Percentiles rank a stretch among this genome's conserved stretches.
Evolutionary conservation across 768 basidiomycete species (phyloP).

Genomic region (Rhodosporidiobolus sp.): DNA sequence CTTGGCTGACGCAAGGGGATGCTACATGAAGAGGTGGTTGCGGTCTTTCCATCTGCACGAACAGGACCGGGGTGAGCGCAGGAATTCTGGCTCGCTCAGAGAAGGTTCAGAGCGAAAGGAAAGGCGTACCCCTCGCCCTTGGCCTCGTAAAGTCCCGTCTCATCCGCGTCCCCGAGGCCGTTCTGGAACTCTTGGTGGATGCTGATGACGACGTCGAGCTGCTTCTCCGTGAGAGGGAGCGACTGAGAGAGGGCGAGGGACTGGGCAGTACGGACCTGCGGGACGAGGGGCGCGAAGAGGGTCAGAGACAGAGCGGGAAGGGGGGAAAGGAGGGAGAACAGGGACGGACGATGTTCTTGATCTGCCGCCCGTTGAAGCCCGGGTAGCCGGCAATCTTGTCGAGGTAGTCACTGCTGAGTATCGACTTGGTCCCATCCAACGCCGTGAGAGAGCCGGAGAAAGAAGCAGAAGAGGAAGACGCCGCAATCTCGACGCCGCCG

Average conservation of each 20-base stretch:
- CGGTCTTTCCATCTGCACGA: slow-evolving; percentile 24
- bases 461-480: too few relatives aligned
- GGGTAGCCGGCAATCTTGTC: slow-evolving; percentile 53
- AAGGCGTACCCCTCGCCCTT: slow-evolving; percentile 22
- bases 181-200: neutral
- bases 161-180: slow-evolving; percentile 28
- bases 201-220: slow-evolving; percentile 56
- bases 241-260: slow-evolving; percentile 58
- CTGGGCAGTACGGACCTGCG: slow-evolving; percentile 57
- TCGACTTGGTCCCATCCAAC: slow-evolving; percentile 30
- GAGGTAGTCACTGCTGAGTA: slow-evolving; percentile 53
- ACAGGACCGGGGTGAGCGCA: too few relatives aligned
- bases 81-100: too few relatives aligned
- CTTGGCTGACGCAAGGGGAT: neutral
- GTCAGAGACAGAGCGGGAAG: neutral
- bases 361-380: slow-evolving; percentile 58
- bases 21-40: neutral
- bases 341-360: slow-evolving; percentile 10
- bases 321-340: slow-evolving; percentile 44
- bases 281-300: neutral
- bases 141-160: slow-evolving; percentile 22
- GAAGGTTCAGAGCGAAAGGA: too few relatives aligned
- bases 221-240: slow-evolving; percentile 55
- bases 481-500: slow-evolving; percentile 38
- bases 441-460: too few relatives aligned